These are phyloP conservation scores for Primulina tabacum DNA, from an alignment of 257 asterid genomes.

Conservation along the genomic window DNA sequence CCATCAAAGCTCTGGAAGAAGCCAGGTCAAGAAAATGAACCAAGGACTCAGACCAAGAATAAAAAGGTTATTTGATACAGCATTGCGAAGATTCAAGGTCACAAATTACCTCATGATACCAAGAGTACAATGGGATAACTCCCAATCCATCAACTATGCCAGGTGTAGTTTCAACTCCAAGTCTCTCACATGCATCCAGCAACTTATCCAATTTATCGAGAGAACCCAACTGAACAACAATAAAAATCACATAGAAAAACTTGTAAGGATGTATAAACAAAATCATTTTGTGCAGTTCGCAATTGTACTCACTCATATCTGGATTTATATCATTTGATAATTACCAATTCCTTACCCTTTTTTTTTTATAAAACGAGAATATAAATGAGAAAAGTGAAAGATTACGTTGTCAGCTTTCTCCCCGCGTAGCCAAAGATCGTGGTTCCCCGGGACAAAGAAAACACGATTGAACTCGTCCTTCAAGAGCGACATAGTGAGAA, in stretches of 20 bases:
- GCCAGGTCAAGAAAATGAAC: constrained; percentile 4
- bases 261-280: neutral
- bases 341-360: too few species aligned
- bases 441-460: constrained; percentile 84
- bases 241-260: constrained; percentile 15
- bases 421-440: constrained; percentile 85
- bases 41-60: constrained; percentile 15
- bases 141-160: constrained; percentile 59
- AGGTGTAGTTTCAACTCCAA: constrained; percentile 78
- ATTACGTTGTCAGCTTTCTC: constrained; percentile 48
- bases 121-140: constrained; percentile 68
- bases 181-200: constrained; percentile 49
- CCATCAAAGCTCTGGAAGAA: constrained; percentile 72
- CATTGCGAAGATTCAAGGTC: neutral
- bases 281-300: neutral
- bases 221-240: constrained; percentile 50
- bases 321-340: too few species aligned
- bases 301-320: neutral
- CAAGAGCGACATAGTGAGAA: constrained; percentile 61
- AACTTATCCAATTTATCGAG: constrained; percentile 71
- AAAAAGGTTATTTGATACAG: constrained; percentile 14
- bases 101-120: constrained; percentile 85
- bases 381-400: neutral
- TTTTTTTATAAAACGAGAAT: too few species aligned
- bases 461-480: constrained; percentile 64